Evolutionary conservation across 2,329 filamentous ascomycete species (phyloP), one percentile per base, ranked within the genome.

Genomic region (Tolypocladium amazonense): DNA sequence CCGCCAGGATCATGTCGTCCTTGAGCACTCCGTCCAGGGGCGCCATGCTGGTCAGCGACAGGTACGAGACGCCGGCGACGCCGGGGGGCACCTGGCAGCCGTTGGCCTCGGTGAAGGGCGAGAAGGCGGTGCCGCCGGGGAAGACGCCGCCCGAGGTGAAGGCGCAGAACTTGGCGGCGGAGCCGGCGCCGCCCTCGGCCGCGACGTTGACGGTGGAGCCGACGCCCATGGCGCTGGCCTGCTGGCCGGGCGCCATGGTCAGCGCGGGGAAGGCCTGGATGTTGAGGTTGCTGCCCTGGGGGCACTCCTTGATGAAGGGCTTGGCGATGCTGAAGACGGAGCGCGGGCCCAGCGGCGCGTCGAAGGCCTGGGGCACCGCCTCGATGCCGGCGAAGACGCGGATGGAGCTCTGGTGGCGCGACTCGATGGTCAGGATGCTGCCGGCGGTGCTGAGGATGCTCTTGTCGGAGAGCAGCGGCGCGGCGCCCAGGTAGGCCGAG

Each of bases 241-340:
- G 68, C 18, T 76, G 72, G 14, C 76, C 75, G 45, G 71, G 69
- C n/a, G 77, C 75, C 74, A 85, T 78, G 62, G 78, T 76, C 54
- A 87, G 72, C 4, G 77, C 69, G 1, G 57, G 87, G 84, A 84
- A 90, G 82, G 63, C 86, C 76, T 61, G 79, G 81, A 72, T 88
- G 79, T 65, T 81, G 85, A 62, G 87, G 79, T 62, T 81, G 80
- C 70, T 90, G 77, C 83, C 85, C 35, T 80, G 73, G 20, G 88
- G 88, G 77, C 88, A 92, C 37, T 83, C 84, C 59, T 74, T 71
- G 77, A 92, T 90, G 78, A 91, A 91, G 53, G 82, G 82, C 1
- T 87, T 84, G 52, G 88, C 88, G 59, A 92, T 81, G 43, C 87
- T 87, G 78, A 90, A 90, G 72, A 90, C 84, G 63, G 85, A 83